phyloP scores from a whole-genome alignment of 129 eudicot genomes.

The Tagetes erecta region DNA sequence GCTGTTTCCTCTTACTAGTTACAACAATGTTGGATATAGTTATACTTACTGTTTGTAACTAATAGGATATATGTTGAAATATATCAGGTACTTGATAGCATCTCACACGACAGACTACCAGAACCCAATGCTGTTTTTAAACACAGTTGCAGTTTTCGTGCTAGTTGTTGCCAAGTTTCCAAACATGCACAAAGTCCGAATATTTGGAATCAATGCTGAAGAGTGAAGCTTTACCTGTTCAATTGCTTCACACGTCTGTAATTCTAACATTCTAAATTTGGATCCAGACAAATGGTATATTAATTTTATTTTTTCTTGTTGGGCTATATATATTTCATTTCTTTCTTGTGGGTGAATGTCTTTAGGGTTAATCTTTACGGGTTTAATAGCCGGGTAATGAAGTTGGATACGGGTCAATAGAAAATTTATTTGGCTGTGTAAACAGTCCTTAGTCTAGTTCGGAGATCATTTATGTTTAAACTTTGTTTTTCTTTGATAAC shows the following conservation, averaged over 20 bases:
- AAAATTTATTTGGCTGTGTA: too few species aligned
- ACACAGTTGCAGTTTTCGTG: constrained; percentile 80
- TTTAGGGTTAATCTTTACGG: too few species aligned
- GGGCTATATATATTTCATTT: constrained; percentile 3
- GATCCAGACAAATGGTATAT: constrained; percentile 34
- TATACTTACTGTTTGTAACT: neutral
- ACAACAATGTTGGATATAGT: neutral
- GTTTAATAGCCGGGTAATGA: too few species aligned
- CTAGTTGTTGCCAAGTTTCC: constrained; percentile 95
- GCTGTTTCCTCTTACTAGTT: neutral
- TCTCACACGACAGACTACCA: constrained; percentile 94
- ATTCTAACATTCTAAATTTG: constrained; percentile 34
- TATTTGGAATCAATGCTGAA: constrained; percentile 94
- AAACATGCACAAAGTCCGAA: constrained; percentile 93
- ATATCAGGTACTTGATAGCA: constrained; percentile 83
- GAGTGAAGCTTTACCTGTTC: constrained; percentile 44
- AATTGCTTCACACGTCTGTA: constrained; percentile 30
- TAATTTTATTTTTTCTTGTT: constrained; percentile 25
- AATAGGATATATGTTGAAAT: neutral
- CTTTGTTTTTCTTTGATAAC: neutral
- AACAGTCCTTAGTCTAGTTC: too few species aligned
- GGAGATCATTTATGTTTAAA: too few species aligned
- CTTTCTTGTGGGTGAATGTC: neutral
- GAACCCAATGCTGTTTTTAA: constrained; percentile 83
- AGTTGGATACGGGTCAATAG: too few species aligned